Evolutionary conservation across 2,329 filamentous ascomycete genomes (phyloP).

Genomic region (Colletotrichum chlorophyti): DNA sequence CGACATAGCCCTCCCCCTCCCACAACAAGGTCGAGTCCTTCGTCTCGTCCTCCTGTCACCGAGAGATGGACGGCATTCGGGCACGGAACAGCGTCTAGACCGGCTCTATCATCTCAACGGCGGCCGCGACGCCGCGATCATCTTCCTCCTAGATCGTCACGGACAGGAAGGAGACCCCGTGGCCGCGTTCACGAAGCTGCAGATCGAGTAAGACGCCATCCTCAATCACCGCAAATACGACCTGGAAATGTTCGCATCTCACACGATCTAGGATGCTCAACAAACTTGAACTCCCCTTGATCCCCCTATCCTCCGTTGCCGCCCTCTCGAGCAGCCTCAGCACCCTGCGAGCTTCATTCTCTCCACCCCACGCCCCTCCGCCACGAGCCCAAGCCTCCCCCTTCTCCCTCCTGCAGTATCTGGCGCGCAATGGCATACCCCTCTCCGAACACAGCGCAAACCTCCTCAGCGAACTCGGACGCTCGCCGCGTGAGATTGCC

Average conservation of each 20-base stretch:
- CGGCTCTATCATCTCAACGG: constrained; percentile 49
- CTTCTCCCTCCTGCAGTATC: constrained; percentile 1
- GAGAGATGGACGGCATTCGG: constrained; percentile 38
- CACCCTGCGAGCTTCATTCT: constrained; percentile 44
- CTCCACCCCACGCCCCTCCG: background rate
- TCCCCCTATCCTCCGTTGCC: constrained; percentile 47
- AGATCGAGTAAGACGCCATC: constrained; percentile 46
- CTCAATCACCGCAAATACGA: background rate
- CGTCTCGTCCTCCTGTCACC: constrained; percentile 49
- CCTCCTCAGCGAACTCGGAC: constrained; percentile 37
- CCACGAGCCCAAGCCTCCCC: background rate
- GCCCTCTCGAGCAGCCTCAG: constrained; percentile 46
- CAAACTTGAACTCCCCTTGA: constrained; percentile 44
- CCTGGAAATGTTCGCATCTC: background rate
- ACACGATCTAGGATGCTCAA: constrained; percentile 39
- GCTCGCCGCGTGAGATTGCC: constrained; percentile 36
- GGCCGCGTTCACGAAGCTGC: constrained; percentile 47
- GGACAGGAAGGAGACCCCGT: constrained; percentile 33
- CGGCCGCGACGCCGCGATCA: constrained; percentile 45
- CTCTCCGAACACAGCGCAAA: constrained; percentile 35
- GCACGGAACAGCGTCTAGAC: constrained; percentile 43
- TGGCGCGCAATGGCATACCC: constrained; percentile 31
- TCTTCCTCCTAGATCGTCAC: constrained; percentile 50
- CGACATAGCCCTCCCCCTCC: constrained; percentile 51
- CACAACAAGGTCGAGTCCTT: constrained; percentile 32